Evolutionary conservation across 441 rosid species (phyloP), one percentile per base, ranked within the genome.

Genomic region (Sinapis alba): DNA sequence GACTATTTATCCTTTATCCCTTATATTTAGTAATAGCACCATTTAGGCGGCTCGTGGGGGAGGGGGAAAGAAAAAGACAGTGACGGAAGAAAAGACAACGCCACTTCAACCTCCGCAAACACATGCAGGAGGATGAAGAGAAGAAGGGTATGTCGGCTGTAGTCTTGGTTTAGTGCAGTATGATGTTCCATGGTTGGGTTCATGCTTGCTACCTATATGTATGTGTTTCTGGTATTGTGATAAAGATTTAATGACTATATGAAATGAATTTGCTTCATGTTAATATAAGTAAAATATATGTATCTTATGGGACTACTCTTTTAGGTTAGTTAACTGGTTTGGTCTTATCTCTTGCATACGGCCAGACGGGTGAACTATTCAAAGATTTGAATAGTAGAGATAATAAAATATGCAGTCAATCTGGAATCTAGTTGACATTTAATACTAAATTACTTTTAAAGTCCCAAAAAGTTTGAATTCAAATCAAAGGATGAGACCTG

Each of bases 341-440:
- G 30, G 9, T 65, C 13, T n/a, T 58, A 21, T 43, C 61, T 45
- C 21, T 67, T 74, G 50, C 15, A 47, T 32, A 4, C 28, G 60
- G 53, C 20, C 8, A 45, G 19, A 15, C 19, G 53, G 34, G 20
- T 6, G 53, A 70, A 21, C 30, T 21, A 56, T 36, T 76, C 66
- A 56, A 76, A 13, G 54, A 21, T 69, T 28, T 41, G 15, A 69
- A 54, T 12, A 36, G 26, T 19, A 1, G 59, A 21, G 15, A 47
- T 57, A 32, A 12, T 56, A 56, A 7, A 24, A 20, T 32, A 8
- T 50, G 3, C 24, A 26, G 30, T 5, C 56, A 19, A 1, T 53
- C 20, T 65, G 62, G 68, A 50, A 28, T 34, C 27, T 47, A 65
- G 27, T 71, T 71, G 68, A 77, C 76, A 77, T 59, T 65, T 65